Percentiles rank a stretch among this genome's conserved stretches.
These are phyloP conservation scores for Tetrahymena borealis DNA, from an alignment of 73 alveolate species.

Conservation along the genomic window DNA sequence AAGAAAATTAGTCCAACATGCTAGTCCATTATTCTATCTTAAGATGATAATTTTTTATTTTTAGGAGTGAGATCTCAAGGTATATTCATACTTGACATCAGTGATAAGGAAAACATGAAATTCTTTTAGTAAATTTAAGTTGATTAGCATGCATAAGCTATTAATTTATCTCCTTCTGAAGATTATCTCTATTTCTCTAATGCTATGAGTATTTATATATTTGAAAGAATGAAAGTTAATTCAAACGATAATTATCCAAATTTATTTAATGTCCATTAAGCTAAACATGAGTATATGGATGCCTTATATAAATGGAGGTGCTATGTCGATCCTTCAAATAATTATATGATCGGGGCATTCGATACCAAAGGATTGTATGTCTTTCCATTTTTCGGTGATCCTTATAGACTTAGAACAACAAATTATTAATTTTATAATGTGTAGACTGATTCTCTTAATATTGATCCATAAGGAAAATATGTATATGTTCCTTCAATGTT, in stretches of 20 bases:
- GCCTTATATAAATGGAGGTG: background rate
- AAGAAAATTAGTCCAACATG: background rate
- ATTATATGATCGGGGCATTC: background rate
- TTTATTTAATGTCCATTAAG: background rate
- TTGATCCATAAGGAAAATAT: background rate
- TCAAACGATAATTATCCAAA: background rate
- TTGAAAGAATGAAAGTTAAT: background rate
- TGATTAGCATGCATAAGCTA: background rate
- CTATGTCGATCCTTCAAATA: background rate
- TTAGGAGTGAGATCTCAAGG: background rate
- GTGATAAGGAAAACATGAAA: background rate
- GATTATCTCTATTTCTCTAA: background rate
- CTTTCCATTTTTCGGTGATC: background rate
- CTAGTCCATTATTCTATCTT: background rate
- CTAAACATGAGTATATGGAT: background rate
- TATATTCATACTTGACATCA: background rate
- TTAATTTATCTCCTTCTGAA: background rate
- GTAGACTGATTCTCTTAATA: background rate
- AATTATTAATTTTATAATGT: too few relatives aligned
- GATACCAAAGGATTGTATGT: background rate
- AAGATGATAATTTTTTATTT: background rate
- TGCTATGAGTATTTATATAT: background rate
- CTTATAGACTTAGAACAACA: background rate
- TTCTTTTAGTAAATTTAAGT: background rate
- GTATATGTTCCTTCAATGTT: background rate